A percentile compares a stretch with the other conserved stretches of the same genome.
Conservation (phyloP, 2,329 filamentous ascomycete genomes). For the Rutstroemia sp. region DNA sequence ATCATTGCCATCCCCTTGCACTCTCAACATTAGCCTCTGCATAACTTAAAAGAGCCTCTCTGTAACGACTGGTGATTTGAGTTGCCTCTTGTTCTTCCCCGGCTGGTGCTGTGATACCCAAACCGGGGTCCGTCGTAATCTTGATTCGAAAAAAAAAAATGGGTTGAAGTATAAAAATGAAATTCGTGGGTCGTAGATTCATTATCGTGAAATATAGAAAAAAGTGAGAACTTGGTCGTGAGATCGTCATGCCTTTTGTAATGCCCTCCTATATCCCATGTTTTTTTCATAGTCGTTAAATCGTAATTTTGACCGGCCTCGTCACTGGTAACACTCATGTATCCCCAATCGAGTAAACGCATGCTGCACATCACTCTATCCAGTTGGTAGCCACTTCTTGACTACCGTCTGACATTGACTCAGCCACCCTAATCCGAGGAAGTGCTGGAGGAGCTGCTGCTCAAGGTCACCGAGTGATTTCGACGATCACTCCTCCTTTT, state of each 20-base stretch:
- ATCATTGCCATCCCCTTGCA: slow-evolving; percentile 3
- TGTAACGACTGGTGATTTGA: slow-evolving; percentile 25
- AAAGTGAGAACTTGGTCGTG: not conserved
- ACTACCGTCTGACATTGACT: slow-evolving; percentile 20
- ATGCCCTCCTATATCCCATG: slow-evolving; percentile 13
- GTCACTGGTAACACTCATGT: not conserved
- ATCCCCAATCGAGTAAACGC: not conserved
- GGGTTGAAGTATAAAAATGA: not conserved
- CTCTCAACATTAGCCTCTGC: not conserved
- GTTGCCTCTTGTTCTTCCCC: slow-evolving; percentile 27
- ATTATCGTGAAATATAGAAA: not conserved
- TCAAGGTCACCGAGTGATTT: slow-evolving; percentile 29
- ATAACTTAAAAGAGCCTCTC: slow-evolving; percentile 14
- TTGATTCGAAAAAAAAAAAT: slow-evolving; percentile 11
- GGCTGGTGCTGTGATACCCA: slow-evolving; percentile 28
- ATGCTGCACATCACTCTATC: not conserved
- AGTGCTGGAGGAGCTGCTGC: slow-evolving; percentile 30
- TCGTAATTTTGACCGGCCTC: slow-evolving; percentile 1
- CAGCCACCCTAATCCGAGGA: slow-evolving; percentile 25
- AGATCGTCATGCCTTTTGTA: slow-evolving; percentile 1
- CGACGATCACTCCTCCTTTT: slow-evolving; percentile 24
- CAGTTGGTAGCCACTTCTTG: slow-evolving; percentile 22
- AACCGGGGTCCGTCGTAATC: slow-evolving; percentile 21
- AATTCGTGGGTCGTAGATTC: not conserved
- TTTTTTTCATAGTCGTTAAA: slow-evolving; percentile 18